A percentile compares a stretch with the other conserved stretches of the same genome.
Conservation (phyloP, 371 early-diverging fungal genomes). For the Zychaea mexicana region DNA sequence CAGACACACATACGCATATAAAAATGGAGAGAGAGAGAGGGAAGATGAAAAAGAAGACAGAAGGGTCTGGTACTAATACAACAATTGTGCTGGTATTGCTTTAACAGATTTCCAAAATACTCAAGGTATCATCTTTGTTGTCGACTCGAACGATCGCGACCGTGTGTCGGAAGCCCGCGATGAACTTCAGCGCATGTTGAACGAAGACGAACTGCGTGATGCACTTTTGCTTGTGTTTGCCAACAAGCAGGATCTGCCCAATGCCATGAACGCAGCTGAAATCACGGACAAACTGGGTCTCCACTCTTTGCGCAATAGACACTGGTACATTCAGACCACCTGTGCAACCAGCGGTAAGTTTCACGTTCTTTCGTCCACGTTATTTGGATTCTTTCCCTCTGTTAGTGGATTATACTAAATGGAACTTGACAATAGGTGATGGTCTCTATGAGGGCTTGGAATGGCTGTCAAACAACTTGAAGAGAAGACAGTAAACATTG, state of each 20-base stretch:
- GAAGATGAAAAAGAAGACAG: background rate
- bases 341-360: conserved; percentile 88
- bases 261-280: conserved; percentile 93
- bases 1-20: background rate
- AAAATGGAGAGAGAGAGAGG: background rate
- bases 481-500: conserved; percentile 27
- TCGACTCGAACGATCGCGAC: conserved; percentile 93
- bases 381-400: background rate
- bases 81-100: no score
- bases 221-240: conserved; percentile 93
- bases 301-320: conserved; percentile 83
- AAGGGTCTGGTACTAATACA: background rate
- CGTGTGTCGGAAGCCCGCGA: conserved; percentile 86
- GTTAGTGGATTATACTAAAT: background rate
- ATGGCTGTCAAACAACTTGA: conserved; percentile 65
- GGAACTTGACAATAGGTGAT: conserved; percentile 52
- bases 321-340: conserved; percentile 91
- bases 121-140: conserved; percentile 96
- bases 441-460: conserved; percentile 95
- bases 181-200: conserved; percentile 87
- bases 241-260: conserved; percentile 96
- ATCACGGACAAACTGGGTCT: conserved; percentile 91
- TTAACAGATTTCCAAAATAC: conserved; percentile 90
- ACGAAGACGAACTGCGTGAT: conserved; percentile 93
- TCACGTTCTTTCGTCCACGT: background rate